Evolutionary conservation across 2,329 filamentous ascomycete genomes (phyloP), one percentile per base, ranked within the genome.

Genomic region (Ophiostoma tasmaniense): DNA sequence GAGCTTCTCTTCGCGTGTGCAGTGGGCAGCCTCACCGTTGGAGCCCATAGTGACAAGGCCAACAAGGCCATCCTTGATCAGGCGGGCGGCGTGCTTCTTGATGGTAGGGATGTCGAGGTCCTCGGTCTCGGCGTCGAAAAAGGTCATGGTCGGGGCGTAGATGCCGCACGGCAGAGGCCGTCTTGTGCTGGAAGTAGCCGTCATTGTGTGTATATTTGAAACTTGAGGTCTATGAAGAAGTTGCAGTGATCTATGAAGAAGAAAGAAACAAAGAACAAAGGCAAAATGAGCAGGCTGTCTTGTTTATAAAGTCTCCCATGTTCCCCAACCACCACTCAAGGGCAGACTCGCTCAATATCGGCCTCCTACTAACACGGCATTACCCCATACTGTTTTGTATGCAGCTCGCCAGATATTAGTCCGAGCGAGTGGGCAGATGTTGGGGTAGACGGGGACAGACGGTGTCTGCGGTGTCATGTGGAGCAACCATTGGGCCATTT

Each of bases 121-220:
- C 80, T 96, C 92, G 64, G 91, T 95, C 73, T 89, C 85, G 7
- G 89, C 84, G 79, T 94, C 83, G 82, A 96, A 96, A 79, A 96
- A 96, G 75, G 92, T 96, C 88, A 95, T 92, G 71, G 90, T 94
- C 33, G 92, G 92, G 71, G 90, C 90, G 79, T 95, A 96, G 77
- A 95, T 93, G 77, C 92, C 91, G 75, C 89, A 89, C 62, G 90
- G 89, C 68, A 96, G 85, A 72, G 89, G 83, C 70, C 84, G 80
- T 71, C 80, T 80, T 22, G 79, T 72, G 70, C 78, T 77, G 72
- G 78, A 78, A 65, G 75, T 68, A 69, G 73, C 74, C 71, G 76
- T 76, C 79, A 81, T 81, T 70, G 20, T 65, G 50, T 55, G 22
- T 55, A 55, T 55, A 25, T 20, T 33, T 62, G 14, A 10, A 22